These are phyloP conservation scores for Lachnellula subtilissima DNA, from an alignment of 2,329 filamentous ascomycete species.

Conservation along the genomic window DNA sequence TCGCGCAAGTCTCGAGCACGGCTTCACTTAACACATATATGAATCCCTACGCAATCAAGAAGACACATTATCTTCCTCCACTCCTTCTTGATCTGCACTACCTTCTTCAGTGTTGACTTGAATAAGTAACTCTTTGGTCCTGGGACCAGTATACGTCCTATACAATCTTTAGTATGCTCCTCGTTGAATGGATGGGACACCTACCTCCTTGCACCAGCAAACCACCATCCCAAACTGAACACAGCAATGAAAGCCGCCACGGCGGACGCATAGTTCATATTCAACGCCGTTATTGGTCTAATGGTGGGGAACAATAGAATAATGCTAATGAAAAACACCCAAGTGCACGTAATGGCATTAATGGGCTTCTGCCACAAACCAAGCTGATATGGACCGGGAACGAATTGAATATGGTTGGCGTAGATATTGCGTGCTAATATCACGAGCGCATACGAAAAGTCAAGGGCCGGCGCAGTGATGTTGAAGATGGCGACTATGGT, in stretches of 20 bases:
- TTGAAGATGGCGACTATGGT: conserved; percentile 50
- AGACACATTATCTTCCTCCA: neutral
- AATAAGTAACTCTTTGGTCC: conserved; percentile 44
- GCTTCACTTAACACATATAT: neutral
- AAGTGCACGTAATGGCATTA: conserved; percentile 52
- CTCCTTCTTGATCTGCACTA: neutral
- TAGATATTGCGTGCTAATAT: conserved; percentile 44
- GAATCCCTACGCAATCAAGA: neutral
- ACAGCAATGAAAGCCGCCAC: conserved; percentile 42
- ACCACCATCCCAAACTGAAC: conserved; percentile 49
- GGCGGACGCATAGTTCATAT: conserved; percentile 48
- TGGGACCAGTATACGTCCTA: conserved; percentile 49
- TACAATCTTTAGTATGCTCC: neutral
- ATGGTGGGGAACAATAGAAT: conserved; percentile 51
- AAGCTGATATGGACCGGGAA: conserved; percentile 49
- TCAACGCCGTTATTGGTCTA: conserved; percentile 42
- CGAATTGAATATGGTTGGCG: conserved; percentile 20
- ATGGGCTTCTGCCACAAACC: conserved; percentile 50
- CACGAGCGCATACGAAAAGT: conserved; percentile 53
- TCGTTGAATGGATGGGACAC: neutral
- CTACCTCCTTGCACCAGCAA: conserved; percentile 24
- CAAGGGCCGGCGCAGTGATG: conserved; percentile 47
- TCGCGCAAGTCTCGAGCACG: neutral
- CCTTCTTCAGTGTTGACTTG: conserved; percentile 2
- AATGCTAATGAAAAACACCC: conserved; percentile 58